A percentile compares a stretch with the other conserved stretches of the same genome.
Evolutionary conservation across 2,329 filamentous ascomycete species (phyloP).

Genomic region (Fusarium falciforme): DNA sequence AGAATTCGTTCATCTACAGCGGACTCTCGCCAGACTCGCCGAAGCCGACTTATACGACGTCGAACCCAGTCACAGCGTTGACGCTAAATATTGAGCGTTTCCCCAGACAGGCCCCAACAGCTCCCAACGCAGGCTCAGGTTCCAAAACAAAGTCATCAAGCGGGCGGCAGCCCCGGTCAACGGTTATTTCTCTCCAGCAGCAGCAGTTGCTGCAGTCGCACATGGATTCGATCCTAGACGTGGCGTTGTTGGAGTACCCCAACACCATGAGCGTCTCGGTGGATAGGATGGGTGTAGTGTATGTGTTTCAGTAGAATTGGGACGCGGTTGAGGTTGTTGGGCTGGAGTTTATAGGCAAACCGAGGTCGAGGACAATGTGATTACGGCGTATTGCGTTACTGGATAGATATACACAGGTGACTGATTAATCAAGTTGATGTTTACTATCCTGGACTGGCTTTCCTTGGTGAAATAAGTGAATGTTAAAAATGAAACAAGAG

Average conservation of each 20-base stretch:
- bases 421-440: background rate
- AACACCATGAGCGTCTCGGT: conserved; percentile 94
- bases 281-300: conserved; percentile 89
- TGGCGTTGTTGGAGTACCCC: conserved; percentile 87
- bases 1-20: conserved; percentile 83
- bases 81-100: conserved; percentile 74
- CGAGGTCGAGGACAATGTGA: conserved; percentile 26
- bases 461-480: background rate
- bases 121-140: conserved; percentile 46
- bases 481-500: background rate
- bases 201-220: conserved; percentile 88
- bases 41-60: conserved; percentile 77
- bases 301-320: conserved; percentile 73
- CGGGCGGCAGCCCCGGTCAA: conserved; percentile 73
- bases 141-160: conserved; percentile 46
- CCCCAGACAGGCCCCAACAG: conserved; percentile 52
- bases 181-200: conserved; percentile 88
- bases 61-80: conserved; percentile 71
- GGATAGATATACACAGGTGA: background rate
- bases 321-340: conserved; percentile 2
- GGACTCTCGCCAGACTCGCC: conserved; percentile 78
- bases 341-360: conserved; percentile 8
- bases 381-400: background rate
- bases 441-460: background rate
- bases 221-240: conserved; percentile 87